Conservation (phyloP, 225 moss, liverwort and hornwort genomes). For the Bryoerythrophyllum caledonicum region DNA sequence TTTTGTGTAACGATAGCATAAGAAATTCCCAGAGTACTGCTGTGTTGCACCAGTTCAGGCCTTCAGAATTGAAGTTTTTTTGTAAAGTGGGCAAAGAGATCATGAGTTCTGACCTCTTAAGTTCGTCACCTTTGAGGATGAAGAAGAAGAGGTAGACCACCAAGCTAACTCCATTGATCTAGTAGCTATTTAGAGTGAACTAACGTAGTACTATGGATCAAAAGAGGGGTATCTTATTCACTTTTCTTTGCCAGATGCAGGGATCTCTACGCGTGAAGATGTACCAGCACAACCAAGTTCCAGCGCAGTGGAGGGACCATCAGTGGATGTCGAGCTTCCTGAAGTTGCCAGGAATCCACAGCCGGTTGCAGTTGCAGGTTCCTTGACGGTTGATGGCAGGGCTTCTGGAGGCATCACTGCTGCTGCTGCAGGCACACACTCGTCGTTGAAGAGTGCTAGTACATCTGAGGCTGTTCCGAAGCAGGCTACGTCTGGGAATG, state of each 20-base stretch:
- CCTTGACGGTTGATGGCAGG: slow-evolving; percentile 21
- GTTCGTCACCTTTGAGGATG: no score
- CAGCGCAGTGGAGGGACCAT: slow-evolving; percentile 25
- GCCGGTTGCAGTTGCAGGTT: slow-evolving; percentile 24
- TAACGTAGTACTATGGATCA: no score
- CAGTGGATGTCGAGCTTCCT: slow-evolving; percentile 17
- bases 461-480: slow-evolving; percentile 18
- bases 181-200: no score
- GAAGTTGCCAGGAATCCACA: slow-evolving; percentile 21
- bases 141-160: no score
- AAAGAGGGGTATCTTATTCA: no score
- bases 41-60: not conserved
- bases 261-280: slow-evolving; percentile 24
- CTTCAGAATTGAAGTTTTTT: no score
- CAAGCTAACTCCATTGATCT: no score
- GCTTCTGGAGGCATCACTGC: slow-evolving; percentile 15
- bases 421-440: not conserved
- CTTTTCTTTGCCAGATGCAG: not conserved
- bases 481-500: slow-evolving; percentile 24
- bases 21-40: not conserved
- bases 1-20: not conserved
- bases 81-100: no score
- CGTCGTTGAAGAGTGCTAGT: slow-evolving; percentile 13
- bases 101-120: no score
- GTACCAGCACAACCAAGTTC: slow-evolving; percentile 29